Percentiles rank a stretch among this genome's conserved stretches.
Evolutionary conservation across 2,329 filamentous ascomycete species (phyloP).

Genomic region (Beauveria australis): DNA sequence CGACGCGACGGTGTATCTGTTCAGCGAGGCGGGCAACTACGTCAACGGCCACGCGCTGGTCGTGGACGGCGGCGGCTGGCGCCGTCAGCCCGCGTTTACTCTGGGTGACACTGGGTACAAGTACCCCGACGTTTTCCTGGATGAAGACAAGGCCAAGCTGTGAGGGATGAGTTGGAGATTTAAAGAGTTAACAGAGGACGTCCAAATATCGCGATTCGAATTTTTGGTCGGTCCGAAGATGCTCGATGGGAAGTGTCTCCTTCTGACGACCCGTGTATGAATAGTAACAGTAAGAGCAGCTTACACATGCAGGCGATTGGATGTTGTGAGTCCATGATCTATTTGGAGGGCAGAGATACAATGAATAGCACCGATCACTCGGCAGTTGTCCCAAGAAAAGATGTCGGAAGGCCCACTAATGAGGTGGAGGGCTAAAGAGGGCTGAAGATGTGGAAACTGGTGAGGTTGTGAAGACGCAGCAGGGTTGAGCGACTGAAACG

Average conservation of each 20-base stretch:
- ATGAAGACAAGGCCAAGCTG: slow-evolving; percentile 31
- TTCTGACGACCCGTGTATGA: neutral
- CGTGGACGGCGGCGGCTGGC: slow-evolving; percentile 57
- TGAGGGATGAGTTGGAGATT: slow-evolving; percentile 15
- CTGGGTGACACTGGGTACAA: slow-evolving; percentile 39
- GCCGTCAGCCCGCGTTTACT: slow-evolving; percentile 36
- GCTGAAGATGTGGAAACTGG: neutral
- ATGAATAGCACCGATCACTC: neutral
- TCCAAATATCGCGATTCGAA: neutral
- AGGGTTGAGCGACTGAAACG: neutral
- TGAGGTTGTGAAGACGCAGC: neutral
- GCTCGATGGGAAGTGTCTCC: neutral
- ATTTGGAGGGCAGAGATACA: neutral
- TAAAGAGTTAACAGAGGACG: neutral
- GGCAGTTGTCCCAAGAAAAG: too few species aligned
- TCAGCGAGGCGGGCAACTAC: slow-evolving; percentile 77
- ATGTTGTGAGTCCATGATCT: neutral
- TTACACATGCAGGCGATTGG: neutral
- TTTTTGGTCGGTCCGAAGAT: neutral
- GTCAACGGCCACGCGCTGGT: slow-evolving; percentile 78
- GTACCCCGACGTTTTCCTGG: slow-evolving; percentile 44
- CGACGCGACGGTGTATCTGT: slow-evolving; percentile 84
- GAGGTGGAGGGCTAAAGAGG: neutral
- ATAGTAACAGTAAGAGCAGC: neutral
- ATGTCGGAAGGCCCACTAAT: too few species aligned